A percentile compares a stretch with the other conserved stretches of the same genome.
phyloP scores from a whole-genome alignment of 441 rosid species.

The Sinapis alba region DNA sequence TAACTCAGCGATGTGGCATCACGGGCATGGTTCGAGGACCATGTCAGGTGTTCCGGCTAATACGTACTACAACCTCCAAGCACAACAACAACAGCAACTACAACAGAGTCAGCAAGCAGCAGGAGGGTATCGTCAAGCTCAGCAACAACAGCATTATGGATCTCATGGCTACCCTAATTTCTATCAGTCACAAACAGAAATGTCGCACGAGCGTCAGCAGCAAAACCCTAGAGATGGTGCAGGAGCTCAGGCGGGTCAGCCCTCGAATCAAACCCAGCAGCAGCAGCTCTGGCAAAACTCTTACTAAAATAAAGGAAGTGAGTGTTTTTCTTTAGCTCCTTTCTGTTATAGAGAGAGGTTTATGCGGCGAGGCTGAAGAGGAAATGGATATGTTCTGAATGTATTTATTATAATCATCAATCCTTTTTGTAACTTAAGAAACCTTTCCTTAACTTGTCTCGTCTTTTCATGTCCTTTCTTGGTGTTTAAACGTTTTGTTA shows the following conservation, averaged over 20 bases:
- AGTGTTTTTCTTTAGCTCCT: constrained; percentile 6
- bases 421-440: constrained; percentile 6
- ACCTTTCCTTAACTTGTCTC: background rate
- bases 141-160: constrained; percentile 79
- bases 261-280: constrained; percentile 78
- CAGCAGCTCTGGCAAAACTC: constrained; percentile 95
- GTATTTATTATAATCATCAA: constrained; percentile 20
- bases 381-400: constrained; percentile 22
- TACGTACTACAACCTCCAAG: constrained; percentile 89
- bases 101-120: constrained; percentile 44
- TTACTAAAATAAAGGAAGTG: constrained; percentile 58
- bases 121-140: constrained; percentile 80
- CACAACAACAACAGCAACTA: constrained; percentile 51
- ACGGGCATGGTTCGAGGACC: constrained; percentile 78
- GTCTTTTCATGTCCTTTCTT: background rate
- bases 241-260: constrained; percentile 69
- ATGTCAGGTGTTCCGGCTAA: constrained; percentile 78
- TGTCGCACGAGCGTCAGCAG: constrained; percentile 84
- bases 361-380: constrained; percentile 26
- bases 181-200: constrained; percentile 78
- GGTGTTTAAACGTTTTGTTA: background rate
- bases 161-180: constrained; percentile 82
- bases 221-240: constrained; percentile 77
- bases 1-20: constrained; percentile 89
- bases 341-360: constrained; percentile 29